Evolutionary conservation across 1,139 yeast species (phyloP).

Genomic region (Scheffersomyces quercinus): DNA sequence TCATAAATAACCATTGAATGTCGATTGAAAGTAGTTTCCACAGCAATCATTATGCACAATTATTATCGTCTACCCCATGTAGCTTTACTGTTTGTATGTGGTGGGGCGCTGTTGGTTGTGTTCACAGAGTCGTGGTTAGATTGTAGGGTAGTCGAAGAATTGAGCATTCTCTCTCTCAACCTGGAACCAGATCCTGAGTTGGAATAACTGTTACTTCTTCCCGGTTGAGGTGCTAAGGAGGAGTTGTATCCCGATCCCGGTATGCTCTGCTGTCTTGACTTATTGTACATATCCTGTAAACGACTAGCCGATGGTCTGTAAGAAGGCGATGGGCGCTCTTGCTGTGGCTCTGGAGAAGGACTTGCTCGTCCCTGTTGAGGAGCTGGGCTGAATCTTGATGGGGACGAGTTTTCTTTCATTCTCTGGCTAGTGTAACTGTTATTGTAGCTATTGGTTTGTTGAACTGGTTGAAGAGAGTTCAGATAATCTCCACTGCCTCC

Average conservation of each 20-base stretch:
- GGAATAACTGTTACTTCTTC: conserved; percentile 28
- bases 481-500: conserved; percentile 1
- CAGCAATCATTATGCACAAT: not conserved
- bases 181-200: conserved; percentile 26
- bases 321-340: conserved; percentile 12
- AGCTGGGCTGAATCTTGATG: conserved; percentile 2
- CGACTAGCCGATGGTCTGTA: conserved; percentile 39
- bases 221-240: conserved; percentile 16
- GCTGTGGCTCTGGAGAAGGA: conserved; percentile 2
- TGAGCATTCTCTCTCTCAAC: conserved; percentile 40
- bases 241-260: conserved; percentile 38
- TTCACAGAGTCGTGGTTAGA: not conserved
- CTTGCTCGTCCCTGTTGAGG: conserved; percentile 8
- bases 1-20: not conserved
- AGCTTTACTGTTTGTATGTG: conserved; percentile 14
- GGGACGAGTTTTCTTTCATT: conserved; percentile 8
- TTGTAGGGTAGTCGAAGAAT: conserved; percentile 16
- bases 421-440: conserved; percentile 21
- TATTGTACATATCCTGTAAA: conserved; percentile 45
- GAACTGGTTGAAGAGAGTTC: conserved; percentile 30
- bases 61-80: conserved; percentile 29
- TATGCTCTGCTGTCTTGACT: conserved; percentile 42
- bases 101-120: not conserved
- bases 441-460: conserved; percentile 21
- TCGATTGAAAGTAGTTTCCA: not conserved